These are phyloP conservation scores for Urtica urens DNA, from an alignment of 306 rosid genomes.

Conservation along the genomic window DNA sequence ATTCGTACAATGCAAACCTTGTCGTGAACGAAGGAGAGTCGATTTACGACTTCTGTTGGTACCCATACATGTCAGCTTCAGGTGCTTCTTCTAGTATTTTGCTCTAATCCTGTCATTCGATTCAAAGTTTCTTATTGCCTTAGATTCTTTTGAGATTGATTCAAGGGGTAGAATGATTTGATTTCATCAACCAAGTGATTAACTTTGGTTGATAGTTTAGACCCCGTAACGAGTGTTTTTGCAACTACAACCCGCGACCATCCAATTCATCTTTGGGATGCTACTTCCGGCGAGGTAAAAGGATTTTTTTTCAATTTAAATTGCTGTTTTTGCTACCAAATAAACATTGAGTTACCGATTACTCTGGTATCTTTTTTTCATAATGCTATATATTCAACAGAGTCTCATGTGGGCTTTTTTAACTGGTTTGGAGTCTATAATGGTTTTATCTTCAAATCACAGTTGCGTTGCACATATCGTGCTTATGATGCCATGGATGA, in stretches of 20 bases:
- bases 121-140: background rate
- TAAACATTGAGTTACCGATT: no score
- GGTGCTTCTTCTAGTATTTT: conserved; percentile 34
- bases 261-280: conserved; percentile 99
- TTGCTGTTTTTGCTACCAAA: no score
- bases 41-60: conserved; percentile 89
- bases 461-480: conserved; percentile 91
- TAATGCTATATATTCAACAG: no score
- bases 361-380: no score
- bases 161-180: background rate
- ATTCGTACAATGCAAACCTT: conserved; percentile 55
- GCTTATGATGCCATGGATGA: conserved; percentile 98
- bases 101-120: no score
- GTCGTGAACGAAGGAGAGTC: conserved; percentile 81
- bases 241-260: conserved; percentile 83
- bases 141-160: background rate
- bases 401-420: no score
- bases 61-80: conserved; percentile 91
- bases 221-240: conserved; percentile 69
- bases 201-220: conserved; percentile 36
- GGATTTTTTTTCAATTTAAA: no score
- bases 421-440: no score
- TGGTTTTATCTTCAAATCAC: conserved; percentile 24
- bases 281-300: conserved; percentile 71
- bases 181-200: background rate